Percentiles rank a stretch among this genome's conserved stretches.
Conservation (phyloP, 2,329 filamentous ascomycete genomes). For the Diaporthe sp. region DNA sequence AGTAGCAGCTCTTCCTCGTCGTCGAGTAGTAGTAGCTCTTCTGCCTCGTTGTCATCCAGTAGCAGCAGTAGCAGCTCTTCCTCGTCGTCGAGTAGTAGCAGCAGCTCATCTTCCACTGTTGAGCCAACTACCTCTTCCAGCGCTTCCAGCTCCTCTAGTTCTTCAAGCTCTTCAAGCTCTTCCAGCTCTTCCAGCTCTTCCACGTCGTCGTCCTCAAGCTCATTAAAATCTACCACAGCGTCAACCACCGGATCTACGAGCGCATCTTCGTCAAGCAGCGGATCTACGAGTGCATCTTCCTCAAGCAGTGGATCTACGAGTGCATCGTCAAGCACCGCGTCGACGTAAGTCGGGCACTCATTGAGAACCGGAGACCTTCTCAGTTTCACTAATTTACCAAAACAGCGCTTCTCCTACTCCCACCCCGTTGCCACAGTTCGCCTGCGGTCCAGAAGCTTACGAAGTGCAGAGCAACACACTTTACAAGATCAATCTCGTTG, state of each 20-base stretch:
- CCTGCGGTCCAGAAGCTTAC: background rate
- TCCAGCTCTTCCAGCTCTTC: background rate
- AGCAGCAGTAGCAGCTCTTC: too few species aligned
- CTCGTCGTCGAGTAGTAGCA: background rate
- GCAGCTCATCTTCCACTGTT: background rate
- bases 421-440: background rate
- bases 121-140: background rate
- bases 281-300: background rate
- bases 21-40: too few species aligned
- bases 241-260: background rate
- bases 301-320: background rate
- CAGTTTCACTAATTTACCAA: background rate
- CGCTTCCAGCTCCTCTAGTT: background rate
- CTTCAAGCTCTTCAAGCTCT: background rate
- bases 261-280: background rate
- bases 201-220: background rate
- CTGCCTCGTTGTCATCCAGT: too few species aligned
- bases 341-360: background rate
- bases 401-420: background rate
- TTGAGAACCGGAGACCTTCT: background rate
- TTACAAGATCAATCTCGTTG: background rate
- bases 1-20: too few species aligned
- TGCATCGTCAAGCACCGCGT: background rate
- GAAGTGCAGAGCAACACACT: background rate
- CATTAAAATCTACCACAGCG: slow-evolving; percentile 1